A percentile compares a stretch with the other conserved stretches of the same genome.
These are phyloP conservation scores for Ceratopteris richardii DNA, from an alignment of 75 land plant species.

Conservation along the genomic window DNA sequence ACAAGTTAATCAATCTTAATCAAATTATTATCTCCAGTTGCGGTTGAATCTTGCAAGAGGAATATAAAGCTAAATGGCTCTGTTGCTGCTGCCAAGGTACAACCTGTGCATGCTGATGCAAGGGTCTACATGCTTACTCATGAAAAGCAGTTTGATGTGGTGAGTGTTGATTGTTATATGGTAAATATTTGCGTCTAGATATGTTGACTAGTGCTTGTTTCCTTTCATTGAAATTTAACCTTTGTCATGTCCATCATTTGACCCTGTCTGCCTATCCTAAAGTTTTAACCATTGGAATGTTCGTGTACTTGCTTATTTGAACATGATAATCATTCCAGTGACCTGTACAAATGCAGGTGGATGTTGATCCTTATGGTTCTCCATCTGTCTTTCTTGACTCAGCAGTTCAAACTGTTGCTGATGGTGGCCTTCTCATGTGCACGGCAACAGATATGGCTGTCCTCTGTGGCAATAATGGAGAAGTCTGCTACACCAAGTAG, in stretches of 20 bases:
- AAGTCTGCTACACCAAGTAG: conserved; percentile 98
- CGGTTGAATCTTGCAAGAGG: conserved; percentile 84
- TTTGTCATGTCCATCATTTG: too few relatives aligned
- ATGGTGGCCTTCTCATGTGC: conserved; percentile 94
- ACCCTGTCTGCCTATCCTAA: too few relatives aligned
- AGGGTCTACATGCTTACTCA: conserved; percentile 92
- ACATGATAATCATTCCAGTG: too few relatives aligned
- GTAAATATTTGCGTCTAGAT: too few relatives aligned
- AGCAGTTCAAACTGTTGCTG: conserved; percentile 86
- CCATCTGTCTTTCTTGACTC: conserved; percentile 95
- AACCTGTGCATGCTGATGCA: conserved; percentile 85
- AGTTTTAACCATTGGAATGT: too few relatives aligned
- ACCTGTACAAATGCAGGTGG: too few relatives aligned
- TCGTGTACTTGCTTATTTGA: too few relatives aligned
- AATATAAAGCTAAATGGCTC: conserved; percentile 95
- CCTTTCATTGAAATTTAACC: not conserved
- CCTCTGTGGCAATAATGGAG: conserved; percentile 94
- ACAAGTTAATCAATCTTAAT: too few relatives aligned
- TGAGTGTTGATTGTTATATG: conserved; percentile 15
- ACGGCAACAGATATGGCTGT: conserved; percentile 99
- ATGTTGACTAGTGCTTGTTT: not conserved
- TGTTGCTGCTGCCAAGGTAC: conserved; percentile 73
- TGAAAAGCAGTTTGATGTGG: conserved; percentile 94
- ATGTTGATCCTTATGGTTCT: conserved; percentile 97
- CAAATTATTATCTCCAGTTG: too few relatives aligned